These are phyloP conservation scores for Vanrija humicola DNA, from an alignment of 1,284 basidiomycete species.

Conservation along the genomic window DNA sequence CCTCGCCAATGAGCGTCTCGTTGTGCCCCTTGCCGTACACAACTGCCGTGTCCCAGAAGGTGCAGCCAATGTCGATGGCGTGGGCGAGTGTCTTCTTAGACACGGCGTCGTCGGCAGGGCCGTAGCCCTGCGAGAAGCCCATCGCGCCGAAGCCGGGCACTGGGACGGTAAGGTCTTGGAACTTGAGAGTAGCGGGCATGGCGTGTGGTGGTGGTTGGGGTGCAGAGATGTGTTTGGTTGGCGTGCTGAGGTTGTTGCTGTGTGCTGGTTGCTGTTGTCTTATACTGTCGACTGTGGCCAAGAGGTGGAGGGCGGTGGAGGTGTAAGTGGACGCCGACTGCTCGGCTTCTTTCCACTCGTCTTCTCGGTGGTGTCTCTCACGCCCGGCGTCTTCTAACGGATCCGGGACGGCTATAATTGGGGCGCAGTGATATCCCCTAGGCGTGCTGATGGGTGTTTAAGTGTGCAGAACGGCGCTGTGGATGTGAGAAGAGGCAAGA, in stretches of 20 bases:
- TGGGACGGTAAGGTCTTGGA: slow-evolving; percentile 23
- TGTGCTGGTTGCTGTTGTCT: not conserved
- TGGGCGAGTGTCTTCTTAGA: slow-evolving; percentile 26
- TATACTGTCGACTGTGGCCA: too few relatives aligned
- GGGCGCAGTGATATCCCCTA: too few relatives aligned
- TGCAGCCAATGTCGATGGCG: slow-evolving; percentile 40
- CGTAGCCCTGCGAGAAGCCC: slow-evolving; percentile 25
- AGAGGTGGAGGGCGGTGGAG: too few relatives aligned
- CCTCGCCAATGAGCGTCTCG: slow-evolving; percentile 45
- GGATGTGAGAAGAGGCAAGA: too few relatives aligned
- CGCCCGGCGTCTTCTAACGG: too few relatives aligned
- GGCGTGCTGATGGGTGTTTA: too few relatives aligned
- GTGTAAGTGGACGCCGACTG: too few relatives aligned
- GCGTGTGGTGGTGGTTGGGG: not conserved
- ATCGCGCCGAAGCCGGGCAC: slow-evolving; percentile 31
- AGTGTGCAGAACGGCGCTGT: too few relatives aligned
- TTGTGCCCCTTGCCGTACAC: slow-evolving; percentile 44
- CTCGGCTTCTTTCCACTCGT: too few relatives aligned
- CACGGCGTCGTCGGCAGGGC: slow-evolving; percentile 23
- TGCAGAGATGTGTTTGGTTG: not conserved
- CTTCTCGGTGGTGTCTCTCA: too few relatives aligned
- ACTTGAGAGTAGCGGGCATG: slow-evolving; percentile 10
- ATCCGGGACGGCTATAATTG: too few relatives aligned
- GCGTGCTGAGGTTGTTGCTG: not conserved
- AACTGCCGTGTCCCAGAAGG: slow-evolving; percentile 43